Evolutionary conservation across 345 rosid genomes (phyloP).

Genomic region (Brassica incana): DNA sequence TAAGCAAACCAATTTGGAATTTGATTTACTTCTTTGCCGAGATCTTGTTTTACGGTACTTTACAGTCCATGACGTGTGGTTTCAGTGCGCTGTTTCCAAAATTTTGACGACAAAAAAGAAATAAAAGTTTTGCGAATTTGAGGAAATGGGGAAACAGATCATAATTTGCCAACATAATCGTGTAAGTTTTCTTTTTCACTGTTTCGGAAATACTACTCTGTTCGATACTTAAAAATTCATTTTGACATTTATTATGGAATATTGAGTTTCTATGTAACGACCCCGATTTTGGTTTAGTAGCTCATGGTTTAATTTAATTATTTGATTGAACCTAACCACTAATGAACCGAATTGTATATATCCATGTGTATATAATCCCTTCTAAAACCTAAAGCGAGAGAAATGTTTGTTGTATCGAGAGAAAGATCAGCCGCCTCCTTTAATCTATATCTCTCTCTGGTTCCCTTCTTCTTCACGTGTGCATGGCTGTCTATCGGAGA

Average conservation of each 20-base stretch:
- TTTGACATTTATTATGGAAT: not conserved
- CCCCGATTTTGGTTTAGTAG: too few species aligned
- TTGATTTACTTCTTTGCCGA: not conserved
- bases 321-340: too few species aligned
- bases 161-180: not conserved
- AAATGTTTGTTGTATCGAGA: too few species aligned
- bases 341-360: too few species aligned
- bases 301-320: too few species aligned
- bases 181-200: not conserved
- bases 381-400: too few species aligned
- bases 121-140: not conserved
- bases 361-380: too few species aligned
- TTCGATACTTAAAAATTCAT: not conserved
- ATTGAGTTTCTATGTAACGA: not conserved
- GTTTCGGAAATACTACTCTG: not conserved
- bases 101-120: not conserved
- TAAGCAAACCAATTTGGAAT: not conserved
- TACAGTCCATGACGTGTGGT: conserved; percentile 15
- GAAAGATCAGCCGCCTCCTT: too few species aligned
- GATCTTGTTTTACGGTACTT: not conserved
- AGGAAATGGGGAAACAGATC: not conserved
- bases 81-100: not conserved
- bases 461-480: too few species aligned
- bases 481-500: too few species aligned
- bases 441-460: too few species aligned